phyloP scores from a whole-genome alignment of 306 rosid species.

The Hippophae gyantsensis region DNA sequence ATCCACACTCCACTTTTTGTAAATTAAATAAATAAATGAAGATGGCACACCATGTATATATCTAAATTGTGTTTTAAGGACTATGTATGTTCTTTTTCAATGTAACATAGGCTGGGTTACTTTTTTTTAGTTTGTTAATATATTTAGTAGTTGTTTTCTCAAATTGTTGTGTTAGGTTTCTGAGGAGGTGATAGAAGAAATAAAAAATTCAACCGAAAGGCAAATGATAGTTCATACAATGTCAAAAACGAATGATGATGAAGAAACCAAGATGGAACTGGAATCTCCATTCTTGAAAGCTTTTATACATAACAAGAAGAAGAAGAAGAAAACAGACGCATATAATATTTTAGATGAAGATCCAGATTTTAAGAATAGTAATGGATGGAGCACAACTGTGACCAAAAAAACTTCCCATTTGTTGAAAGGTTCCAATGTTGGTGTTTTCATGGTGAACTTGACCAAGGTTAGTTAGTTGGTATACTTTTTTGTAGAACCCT shows the following conservation, averaged over 20 bases:
- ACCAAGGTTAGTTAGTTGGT: slow-evolving; percentile 35
- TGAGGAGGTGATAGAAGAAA: slow-evolving; percentile 46
- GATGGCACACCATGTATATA: no score
- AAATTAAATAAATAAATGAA: no score
- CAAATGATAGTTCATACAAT: slow-evolving; percentile 57
- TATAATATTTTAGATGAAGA: slow-evolving; percentile 37
- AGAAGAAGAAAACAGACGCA: slow-evolving; percentile 8
- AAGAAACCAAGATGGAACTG: slow-evolving; percentile 24
- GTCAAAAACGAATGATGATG: slow-evolving; percentile 13
- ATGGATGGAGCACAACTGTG: slow-evolving; percentile 73
- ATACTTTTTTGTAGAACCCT: background rate
- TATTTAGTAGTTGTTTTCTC: background rate
- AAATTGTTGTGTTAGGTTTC: slow-evolving; percentile 38
- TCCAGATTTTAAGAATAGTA: slow-evolving; percentile 52
- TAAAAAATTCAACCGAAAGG: slow-evolving; percentile 26
- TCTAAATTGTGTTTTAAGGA: no score
- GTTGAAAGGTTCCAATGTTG: slow-evolving; percentile 39
- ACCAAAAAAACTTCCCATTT: slow-evolving; percentile 28
- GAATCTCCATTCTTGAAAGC: slow-evolving; percentile 35
- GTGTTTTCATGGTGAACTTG: slow-evolving; percentile 68
- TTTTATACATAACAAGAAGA: slow-evolving; percentile 24
- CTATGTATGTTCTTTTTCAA: no score
- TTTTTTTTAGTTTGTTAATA: no score
- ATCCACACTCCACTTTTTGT: no score
- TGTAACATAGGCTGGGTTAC: no score